Base-by-base conservation (phyloP, 345 rosid species). In the Brassica juncea region DNA sequence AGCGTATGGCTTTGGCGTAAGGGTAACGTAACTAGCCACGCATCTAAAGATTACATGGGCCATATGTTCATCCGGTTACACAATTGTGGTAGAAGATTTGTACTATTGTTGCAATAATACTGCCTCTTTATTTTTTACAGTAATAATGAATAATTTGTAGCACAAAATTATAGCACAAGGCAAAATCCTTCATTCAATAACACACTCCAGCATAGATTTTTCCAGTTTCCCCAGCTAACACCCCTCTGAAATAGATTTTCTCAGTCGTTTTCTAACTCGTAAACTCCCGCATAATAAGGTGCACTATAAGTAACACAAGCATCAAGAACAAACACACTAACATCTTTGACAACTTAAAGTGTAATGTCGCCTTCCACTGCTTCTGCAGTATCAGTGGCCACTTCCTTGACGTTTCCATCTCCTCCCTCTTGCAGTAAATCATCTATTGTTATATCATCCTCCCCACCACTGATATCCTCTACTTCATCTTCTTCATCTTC, bases 401-500 rank as follows among this genome's bases (percentile, higher is more conserved):
- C 63, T 70, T 63, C 87, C 69, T 87, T 85, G 74, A 73, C 78
- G 69, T 83, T 84, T 78, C 81, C 87, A 49, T 90, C 95, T n/a
- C 89, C 92, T 25, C 83, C 94, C 14, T 73, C 99, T 0, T 70
- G 67, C 2, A 92, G 88, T 28, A 91, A 90, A 73, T 94, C 98
- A 59, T 92, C 95, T 88, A 94, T 88, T 84, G 86, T 80, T 83
- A 90, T 80, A 81, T 95, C 99, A 79, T 95, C 99, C 81, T 91
- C 98, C n/a, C 85, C 97, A 1, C 84, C 93, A 69, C 87, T 91
- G 70, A 93, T 91, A 78, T 90, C 99, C 72, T 93, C 97, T 59
- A 88, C 92, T 21, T 89, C 99, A 66, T 95, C 98, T 9, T 91
- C 97, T 64, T 95, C 98, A 6, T 91, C 94, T 44, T 89, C 93